Evolutionary conservation across 2,329 filamentous ascomycete species (phyloP), one percentile per base, ranked within the genome.

Genomic region (Beauveria sp.): DNA sequence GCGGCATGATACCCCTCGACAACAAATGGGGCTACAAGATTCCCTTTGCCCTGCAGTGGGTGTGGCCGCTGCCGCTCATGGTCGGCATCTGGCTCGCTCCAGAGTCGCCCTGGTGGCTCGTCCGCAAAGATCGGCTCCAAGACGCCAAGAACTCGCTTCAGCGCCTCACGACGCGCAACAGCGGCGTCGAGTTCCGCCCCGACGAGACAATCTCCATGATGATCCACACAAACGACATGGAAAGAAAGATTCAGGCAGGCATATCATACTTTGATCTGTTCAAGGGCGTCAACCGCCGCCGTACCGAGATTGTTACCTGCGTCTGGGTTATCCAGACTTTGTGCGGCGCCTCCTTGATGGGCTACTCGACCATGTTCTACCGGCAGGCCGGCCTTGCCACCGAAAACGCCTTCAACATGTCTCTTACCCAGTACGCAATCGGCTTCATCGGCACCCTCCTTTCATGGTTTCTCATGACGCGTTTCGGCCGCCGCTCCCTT

Each of bases 361-460:
- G 83, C 63, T 86, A 84, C 70, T 85, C 83, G 22, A 86, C 83
- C 34, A 76, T 77, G 64, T 80, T 79, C 62, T 79, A 77, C 59
- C 70, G 75, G 28, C 75, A 75, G 61, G 77, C 75, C 14, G 76
- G 77, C 2, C 70, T 80, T 63, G 70, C 67, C 9, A 66, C 71
- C 5, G 68, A 70, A 14, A 72, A 73, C 44, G 71, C 73, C 1
- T 77, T 75, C 63, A 70, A 68, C 60, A 71, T 79, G 62, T 69
- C 70, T 20, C 67, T 78, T 16, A 71, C 67, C 2, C 73, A 73
- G 43, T 75, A 72, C 16, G 70, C 68, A 5, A 67, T 77, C 51
- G 76, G 72, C 22, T 74, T 77, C 52, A 20, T 73, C 54, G 72
- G 77, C 8, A 71, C 71, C 30, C 63, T 76, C 34, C 58, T 75